phyloP scores from a whole-genome alignment of 202 grass and related monocot species.

The Dendrocalamus latiflorus region DNA sequence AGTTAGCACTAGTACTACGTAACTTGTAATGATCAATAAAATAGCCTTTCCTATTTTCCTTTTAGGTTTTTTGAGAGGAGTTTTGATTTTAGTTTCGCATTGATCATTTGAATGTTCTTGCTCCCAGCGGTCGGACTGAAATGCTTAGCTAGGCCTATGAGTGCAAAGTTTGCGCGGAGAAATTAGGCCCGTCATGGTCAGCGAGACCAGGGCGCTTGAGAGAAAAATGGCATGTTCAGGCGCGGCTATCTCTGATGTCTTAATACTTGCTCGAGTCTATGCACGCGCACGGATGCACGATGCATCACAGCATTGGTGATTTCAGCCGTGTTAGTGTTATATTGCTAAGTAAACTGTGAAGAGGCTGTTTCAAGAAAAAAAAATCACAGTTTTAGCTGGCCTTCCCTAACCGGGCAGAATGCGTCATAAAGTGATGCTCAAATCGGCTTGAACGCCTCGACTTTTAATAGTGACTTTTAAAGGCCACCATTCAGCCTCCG shows the following conservation, averaged over 20 bases:
- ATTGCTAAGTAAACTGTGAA: background rate
- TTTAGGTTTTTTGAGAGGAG: too few relatives aligned
- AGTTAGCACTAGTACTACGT: background rate
- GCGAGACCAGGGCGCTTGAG: background rate
- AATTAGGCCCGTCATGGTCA: background rate
- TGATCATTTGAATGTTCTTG: background rate
- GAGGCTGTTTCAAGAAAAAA: background rate
- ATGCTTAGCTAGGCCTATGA: background rate
- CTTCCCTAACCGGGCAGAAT: too few relatives aligned
- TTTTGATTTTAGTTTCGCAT: background rate
- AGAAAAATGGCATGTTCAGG: background rate
- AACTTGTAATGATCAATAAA: constrained; percentile 39
- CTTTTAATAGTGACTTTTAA: too few relatives aligned
- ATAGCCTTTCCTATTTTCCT: background rate
- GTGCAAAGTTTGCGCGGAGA: background rate
- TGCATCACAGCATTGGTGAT: background rate
- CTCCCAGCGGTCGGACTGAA: background rate
- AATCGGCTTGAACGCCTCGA: too few relatives aligned
- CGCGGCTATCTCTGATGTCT: background rate
- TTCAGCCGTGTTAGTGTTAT: background rate
- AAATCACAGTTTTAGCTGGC: background rate
- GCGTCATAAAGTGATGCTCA: too few relatives aligned
- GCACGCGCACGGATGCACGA: background rate
- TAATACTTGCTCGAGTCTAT: background rate
- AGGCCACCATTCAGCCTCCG: too few relatives aligned